Percentiles rank a stretch among this genome's conserved stretches.
Evolutionary conservation across 352 stramenopile species (phyloP).

Genomic region (Phytophthora syringae): DNA sequence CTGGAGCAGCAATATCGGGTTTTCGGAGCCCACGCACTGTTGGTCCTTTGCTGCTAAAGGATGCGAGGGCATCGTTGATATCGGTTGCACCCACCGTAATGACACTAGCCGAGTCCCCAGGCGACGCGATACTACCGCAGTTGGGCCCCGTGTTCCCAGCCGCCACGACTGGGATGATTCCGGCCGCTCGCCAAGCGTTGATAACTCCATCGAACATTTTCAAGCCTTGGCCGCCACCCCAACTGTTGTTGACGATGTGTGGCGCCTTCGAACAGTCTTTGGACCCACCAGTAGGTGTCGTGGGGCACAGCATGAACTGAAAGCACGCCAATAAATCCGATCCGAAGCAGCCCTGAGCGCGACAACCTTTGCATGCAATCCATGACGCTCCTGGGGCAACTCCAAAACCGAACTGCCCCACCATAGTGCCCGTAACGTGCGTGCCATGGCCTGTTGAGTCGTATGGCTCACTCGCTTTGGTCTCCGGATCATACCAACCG

Average conservation of each 20-base stretch:
- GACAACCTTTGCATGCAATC: constrained; percentile 66
- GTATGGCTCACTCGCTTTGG: constrained; percentile 37
- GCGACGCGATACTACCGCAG: constrained; percentile 57
- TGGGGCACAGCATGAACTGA: constrained; percentile 77
- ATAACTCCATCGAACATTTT: constrained; percentile 54
- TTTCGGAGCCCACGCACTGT: constrained; percentile 52
- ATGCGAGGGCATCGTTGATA: constrained; percentile 45
- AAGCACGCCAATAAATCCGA: constrained; percentile 60
- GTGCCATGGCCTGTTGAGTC: constrained; percentile 65
- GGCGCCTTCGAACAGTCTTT: constrained; percentile 64
- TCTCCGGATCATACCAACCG: constrained; percentile 68
- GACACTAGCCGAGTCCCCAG: constrained; percentile 60
- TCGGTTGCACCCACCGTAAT: constrained; percentile 72
- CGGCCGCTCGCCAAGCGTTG: constrained; percentile 46
- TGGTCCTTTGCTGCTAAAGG: constrained; percentile 64
- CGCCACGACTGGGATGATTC: constrained; percentile 68
- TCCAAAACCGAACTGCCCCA: constrained; percentile 52
- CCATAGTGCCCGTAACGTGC: constrained; percentile 56
- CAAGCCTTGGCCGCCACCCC: constrained; percentile 57
- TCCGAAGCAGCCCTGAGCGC: constrained; percentile 43
- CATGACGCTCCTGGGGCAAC: constrained; percentile 60
- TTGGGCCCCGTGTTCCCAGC: constrained; percentile 60
- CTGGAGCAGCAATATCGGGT: constrained; percentile 61
- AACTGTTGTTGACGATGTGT: constrained; percentile 75
- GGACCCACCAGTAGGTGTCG: constrained; percentile 38